Evolutionary conservation across 2,329 filamentous ascomycete species (phyloP), one percentile per base, ranked within the genome.

Genomic region (Aspergillus hortae): DNA sequence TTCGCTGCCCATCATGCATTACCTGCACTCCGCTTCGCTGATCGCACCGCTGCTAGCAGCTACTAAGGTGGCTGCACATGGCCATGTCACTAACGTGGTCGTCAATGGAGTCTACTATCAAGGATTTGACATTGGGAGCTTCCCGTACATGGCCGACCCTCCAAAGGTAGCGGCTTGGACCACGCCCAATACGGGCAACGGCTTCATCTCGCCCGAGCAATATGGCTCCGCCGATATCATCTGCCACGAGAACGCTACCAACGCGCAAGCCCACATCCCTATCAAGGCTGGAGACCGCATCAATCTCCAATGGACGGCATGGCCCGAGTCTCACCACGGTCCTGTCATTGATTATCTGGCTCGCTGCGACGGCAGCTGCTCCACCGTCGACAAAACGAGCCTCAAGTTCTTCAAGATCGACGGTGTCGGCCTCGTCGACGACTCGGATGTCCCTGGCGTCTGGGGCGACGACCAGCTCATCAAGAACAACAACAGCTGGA

Each of bases 301-400:
- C 58, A 71, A 77, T 43, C 67, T 87, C 45, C 74, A 80, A 58
- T 87, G 84, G 85, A 80, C 75, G 53, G 74, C 74, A 14, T 87
- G 85, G 85, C 83, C 84, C 4, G 74, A 78, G 2, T 79, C 76
- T 40, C 80, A 88, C 71, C 75, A 82, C 52, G 82, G 81, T 1
- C 83, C 84, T 5, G 77, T 86, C 56, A 74, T 86, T 54, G 78
- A 78, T 66, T 86, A 86, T 71, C 72, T 86, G 5, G 84, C 84
- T 44, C 74, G 74, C 51, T 83, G 80, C 66, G 65, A 75, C 43
- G 80, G 76, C 15, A 75, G 81, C 60, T 84, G 80, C 61, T 71
- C 76, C 23, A 65, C 67, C 0, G 79, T 77, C 54, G 76, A 80
- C 64, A 79, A 80, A 64, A 70, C 65, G 1, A 61, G 68, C 3